Base-by-base conservation (phyloP, 202 grass and related monocot species). In the Musa balbisiana region DNA sequence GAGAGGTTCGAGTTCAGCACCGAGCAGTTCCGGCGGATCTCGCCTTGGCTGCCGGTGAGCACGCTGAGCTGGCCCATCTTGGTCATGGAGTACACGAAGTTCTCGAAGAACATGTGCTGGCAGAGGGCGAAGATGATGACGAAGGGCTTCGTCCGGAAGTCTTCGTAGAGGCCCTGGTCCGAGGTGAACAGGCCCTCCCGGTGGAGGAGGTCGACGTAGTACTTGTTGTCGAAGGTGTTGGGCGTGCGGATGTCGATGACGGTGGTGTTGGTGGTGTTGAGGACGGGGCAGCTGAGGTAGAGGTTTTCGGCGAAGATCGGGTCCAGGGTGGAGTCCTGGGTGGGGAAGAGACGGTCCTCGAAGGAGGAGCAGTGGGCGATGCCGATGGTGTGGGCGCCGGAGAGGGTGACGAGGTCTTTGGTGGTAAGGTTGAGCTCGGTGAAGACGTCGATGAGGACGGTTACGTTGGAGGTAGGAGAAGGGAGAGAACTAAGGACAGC, bases 341-440 rank as follows among this genome's bases (percentile, higher is more conserved):
- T 3, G 14, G 72, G 72, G 72, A 74, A 59, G 53, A 74, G 72
- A 14, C 72, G 72, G 23, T 59, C 12, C 8, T 17, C 1, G 72
- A 74, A 74, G 53, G 72, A 59, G 72, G 72, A 1, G 72, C 72
- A 74, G 55, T 74, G 53, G 8, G 53, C 72, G 26, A 59, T 14
- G 72, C 72, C 72, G 25, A 74, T 74, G 53, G 53, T 74, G 72
- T 74, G 72, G 25, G 23, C 72, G 25, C 72, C 72, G 72, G 72
- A 74, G 72, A 74, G 72, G 15, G 72, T 59, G 72, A 74, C 72
- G 72, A 74, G 72, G 53, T 74, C 72, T 23, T 6, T 74, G 52
- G 15, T 49, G 24, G 19, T 19, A 1, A 74, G 72, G 54, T 59
- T n/a, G 24, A 74, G 53, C 53, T n/a, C 13, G 2, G 5, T 51